Percentiles rank a stretch among this genome's conserved stretches.
These are phyloP conservation scores for Groenewaldozyma sp. DNA, from an alignment of 1,139 yeast genomes.

Conservation along the genomic window DNA sequence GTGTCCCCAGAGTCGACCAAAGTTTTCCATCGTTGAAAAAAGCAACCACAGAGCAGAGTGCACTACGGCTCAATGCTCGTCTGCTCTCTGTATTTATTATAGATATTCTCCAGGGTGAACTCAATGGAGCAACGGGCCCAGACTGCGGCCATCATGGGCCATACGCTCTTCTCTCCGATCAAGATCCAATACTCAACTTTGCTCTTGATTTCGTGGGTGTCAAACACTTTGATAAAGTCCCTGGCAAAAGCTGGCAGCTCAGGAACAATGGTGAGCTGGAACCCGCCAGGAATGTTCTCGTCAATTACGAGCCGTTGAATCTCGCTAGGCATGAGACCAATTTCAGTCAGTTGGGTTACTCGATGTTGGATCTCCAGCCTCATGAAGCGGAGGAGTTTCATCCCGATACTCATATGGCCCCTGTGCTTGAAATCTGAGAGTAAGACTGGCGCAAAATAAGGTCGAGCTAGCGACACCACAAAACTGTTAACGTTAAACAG, in stretches of 20 bases:
- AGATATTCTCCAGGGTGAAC: constrained; percentile 73
- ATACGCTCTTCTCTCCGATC: constrained; percentile 86
- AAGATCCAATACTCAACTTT: constrained; percentile 84
- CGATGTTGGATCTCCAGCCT: constrained; percentile 76
- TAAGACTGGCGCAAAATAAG: constrained; percentile 83
- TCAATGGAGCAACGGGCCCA: constrained; percentile 90
- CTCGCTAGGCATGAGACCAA: constrained; percentile 65
- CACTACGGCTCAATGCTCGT: background rate
- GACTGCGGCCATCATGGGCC: constrained; percentile 83
- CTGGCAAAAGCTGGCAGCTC: constrained; percentile 53
- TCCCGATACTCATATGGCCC: constrained; percentile 38
- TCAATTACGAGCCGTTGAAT: constrained; percentile 75
- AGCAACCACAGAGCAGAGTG: background rate
- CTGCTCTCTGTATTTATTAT: constrained; percentile 29
- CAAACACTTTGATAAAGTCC: constrained; percentile 66
- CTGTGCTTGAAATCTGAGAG: constrained; percentile 72
- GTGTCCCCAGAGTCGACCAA: constrained; percentile 36
- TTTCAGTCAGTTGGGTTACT: constrained; percentile 64
- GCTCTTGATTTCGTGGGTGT: constrained; percentile 53
- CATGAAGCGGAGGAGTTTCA: constrained; percentile 37
- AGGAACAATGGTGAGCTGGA: constrained; percentile 89
- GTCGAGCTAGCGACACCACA: constrained; percentile 81
- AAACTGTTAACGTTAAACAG: constrained; percentile 90
- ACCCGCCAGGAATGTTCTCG: constrained; percentile 70
- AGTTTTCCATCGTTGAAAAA: constrained; percentile 32